These are phyloP conservation scores for Pseudogymnoascus destructans DNA, from an alignment of 2,329 filamentous ascomycete species.

Conservation along the genomic window DNA sequence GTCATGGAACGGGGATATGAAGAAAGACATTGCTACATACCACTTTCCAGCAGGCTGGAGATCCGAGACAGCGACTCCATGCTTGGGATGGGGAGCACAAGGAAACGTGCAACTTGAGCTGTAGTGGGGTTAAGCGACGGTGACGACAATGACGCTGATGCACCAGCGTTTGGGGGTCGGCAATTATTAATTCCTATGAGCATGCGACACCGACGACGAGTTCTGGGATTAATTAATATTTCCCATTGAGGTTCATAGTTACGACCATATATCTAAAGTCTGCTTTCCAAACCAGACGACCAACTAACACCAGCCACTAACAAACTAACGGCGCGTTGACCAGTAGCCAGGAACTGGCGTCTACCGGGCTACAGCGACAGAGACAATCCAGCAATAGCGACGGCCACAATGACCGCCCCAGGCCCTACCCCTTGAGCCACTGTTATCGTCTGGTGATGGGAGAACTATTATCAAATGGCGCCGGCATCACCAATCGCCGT, in stretches of 20 bases:
- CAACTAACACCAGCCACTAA: neutral
- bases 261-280: neutral
- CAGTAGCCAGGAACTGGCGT: neutral
- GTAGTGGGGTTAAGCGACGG: constrained; percentile 23
- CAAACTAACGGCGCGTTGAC: neutral
- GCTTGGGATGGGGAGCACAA: neutral
- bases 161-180: neutral
- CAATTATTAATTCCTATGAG: neutral
- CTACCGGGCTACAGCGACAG: neutral
- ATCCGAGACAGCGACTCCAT: constrained; percentile 98
- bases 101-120: constrained; percentile 10
- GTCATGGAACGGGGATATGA: neutral
- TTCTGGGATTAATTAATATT: neutral
- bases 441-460: neutral
- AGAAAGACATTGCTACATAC: constrained; percentile 37
- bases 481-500: constrained; percentile 31
- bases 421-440: neutral
- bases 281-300: neutral
- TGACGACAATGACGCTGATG: constrained; percentile 8
- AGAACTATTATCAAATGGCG: constrained; percentile 13
- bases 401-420: neutral
- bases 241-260: neutral
- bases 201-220: neutral
- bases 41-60: constrained; percentile 86
- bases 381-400: neutral